Evolutionary conservation across 1,284 basidiomycete species (phyloP), one percentile per base, ranked within the genome.

Genomic region (Hemileia vastatrix): DNA sequence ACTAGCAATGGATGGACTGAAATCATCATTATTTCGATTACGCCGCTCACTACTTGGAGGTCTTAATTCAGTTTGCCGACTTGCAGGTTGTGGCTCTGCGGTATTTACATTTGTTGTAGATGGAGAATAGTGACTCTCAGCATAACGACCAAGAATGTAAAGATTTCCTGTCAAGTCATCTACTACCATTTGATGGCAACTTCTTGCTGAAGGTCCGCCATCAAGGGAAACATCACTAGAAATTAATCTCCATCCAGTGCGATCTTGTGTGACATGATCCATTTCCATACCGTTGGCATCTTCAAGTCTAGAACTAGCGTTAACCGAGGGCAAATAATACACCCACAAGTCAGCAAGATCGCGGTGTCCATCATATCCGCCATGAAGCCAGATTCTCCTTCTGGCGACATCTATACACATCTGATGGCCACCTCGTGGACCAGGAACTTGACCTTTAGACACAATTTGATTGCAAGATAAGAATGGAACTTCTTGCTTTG

Each of bases 141-240:
- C 69, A 61, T 70, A 74, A 49, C 72, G 68, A 18, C 76, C 75
- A 8, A 76, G 65, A n/a, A 90, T 71, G 74, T 88, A 90, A 21
- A 90, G 84, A 66, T 79, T 81, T 1, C 85, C 85, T 0, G 82
- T 85, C 72, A 80, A 82, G 18, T 79, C 77, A 71, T 89, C 86
- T 67, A 87, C 86, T 15, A 83, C 83, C 86, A 89, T 88, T 77
- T 86, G 87, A 73, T 90, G 88, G 71, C 88, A 90, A 33, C 84
- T 84, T 27, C 88, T 77, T 3, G 86, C 81, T 3, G 83, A 81
- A 1, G 88, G 88, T 0, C 86, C 86, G 56, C 71, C 67, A 49
- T 85, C 83, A 43, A 77, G 70, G 1, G 80, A 77, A 0, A 84
- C 85, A 53, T 79, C 81, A 33, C 79, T 76, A 60, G 82, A 84